Evolutionary conservation across 169 alveolate genomes (phyloP).

Genomic region (Eimeria sp.): DNA sequence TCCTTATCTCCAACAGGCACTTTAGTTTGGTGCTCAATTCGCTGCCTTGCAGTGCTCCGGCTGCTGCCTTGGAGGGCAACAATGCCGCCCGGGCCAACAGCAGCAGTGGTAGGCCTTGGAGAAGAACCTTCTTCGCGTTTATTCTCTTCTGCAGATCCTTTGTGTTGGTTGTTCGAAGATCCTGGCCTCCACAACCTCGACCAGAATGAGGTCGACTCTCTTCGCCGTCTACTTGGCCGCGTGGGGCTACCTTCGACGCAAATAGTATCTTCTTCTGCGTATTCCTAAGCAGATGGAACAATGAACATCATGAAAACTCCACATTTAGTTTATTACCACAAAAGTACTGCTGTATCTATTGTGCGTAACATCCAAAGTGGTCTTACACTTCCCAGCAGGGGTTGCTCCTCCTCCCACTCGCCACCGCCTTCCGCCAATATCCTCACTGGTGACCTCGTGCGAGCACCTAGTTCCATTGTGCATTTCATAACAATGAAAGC

Average conservation of each 20-base stretch:
- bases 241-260: background rate
- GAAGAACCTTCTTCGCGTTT: background rate
- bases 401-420: background rate
- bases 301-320: background rate
- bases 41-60: background rate
- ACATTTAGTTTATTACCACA: background rate
- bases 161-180: background rate
- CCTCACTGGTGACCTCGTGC: background rate
- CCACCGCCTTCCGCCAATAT: slow-evolving; percentile 3
- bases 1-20: background rate
- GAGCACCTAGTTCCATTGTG: background rate
- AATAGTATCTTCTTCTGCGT: background rate
- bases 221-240: background rate
- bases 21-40: background rate
- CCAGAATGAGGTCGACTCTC: background rate
- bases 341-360: background rate
- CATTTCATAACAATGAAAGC: background rate
- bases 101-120: background rate
- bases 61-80: background rate
- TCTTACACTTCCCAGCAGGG: background rate
- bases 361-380: background rate
- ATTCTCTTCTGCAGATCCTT: background rate
- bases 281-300: background rate
- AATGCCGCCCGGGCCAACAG: background rate
- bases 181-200: background rate